Evolutionary conservation across 805 yeast genomes (phyloP), one percentile per base, ranked within the genome.

Genomic region (Maudiozyma serrabonitensis): DNA sequence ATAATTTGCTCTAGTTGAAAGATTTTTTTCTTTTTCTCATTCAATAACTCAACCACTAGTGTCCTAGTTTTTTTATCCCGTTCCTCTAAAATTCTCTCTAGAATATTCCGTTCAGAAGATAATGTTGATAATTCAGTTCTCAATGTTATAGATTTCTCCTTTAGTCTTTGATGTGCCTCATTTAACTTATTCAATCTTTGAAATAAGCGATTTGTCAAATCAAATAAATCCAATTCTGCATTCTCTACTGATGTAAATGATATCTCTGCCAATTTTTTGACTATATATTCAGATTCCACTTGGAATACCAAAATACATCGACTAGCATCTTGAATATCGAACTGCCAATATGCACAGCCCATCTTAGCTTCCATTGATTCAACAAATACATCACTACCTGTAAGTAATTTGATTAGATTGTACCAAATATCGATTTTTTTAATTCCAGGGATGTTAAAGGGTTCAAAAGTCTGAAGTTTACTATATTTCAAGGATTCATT

Each of bases 1-100:
- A 62, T 43, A 41, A 46, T 47, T 6, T 43, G 40, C 31, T 54
- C 46, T 23, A 62, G 50, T 19, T 57, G 55, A 1, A 43, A 28
- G 1, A 62, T 62, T 43, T 54, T 59, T 25, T 26, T 46, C 34
- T 64, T 64, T 52, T 64, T 64, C 34, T 59, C 62, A 48, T 63
- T 63, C 39, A 64, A 44, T 18, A 60, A 48, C 7, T 50, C 52
- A 8, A 57, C 54, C n/a, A 57, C 52, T 6, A 63, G 46, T 7
- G 46, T 12, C 38, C 56, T 57, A 6, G 62, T 55, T 19, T 54
- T 55, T 3, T 50, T 40, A 51, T 64, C 64, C 38, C 66, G 52
- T 43, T 35, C 38, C 11, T 35, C 48, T 7, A 61, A 18, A 11
- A 56, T 37, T 12, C 35, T 41, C 39, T 61, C 60, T 25, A 56